phyloP scores from a whole-genome alignment of 352 stramenopile genomes.

The Globisporangium recalcitrans region DNA sequence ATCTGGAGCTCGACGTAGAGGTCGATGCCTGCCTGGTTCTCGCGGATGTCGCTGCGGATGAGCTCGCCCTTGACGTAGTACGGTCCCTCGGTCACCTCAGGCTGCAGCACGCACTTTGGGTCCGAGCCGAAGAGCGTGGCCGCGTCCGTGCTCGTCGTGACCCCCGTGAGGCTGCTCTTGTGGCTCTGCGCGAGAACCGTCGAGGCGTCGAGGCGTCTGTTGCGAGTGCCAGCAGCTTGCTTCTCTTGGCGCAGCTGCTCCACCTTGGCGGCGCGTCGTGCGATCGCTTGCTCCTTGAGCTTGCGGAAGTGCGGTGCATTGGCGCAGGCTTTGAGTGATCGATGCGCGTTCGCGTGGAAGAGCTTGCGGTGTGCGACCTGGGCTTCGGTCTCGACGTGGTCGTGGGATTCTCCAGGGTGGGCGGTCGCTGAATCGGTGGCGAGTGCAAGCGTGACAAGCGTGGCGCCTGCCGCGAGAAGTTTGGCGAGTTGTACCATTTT shows the following conservation, averaged over 20 bases:
- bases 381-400: not conserved
- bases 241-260: not conserved
- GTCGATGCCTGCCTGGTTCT: constrained; percentile 5
- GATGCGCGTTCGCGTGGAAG: constrained; percentile 10
- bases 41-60: constrained; percentile 15
- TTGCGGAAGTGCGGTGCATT: constrained; percentile 1
- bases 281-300: constrained; percentile 6
- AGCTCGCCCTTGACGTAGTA: constrained; percentile 16
- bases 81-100: constrained; percentile 9
- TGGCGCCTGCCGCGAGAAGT: not conserved
- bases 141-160: not conserved
- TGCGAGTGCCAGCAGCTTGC: not conserved
- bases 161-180: not conserved
- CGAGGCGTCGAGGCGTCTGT: not conserved
- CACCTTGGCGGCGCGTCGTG: constrained; percentile 8
- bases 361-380: constrained; percentile 6
- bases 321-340: constrained; percentile 11
- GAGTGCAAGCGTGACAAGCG: not conserved
- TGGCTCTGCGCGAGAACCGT: not conserved
- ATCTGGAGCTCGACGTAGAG: constrained; percentile 13
- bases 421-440: not conserved
- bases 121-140: constrained; percentile 10
- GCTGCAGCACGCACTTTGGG: constrained; percentile 11
- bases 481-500: not conserved
- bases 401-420: constrained; percentile 4